A percentile compares a stretch with the other conserved stretches of the same genome.
These are phyloP conservation scores for Verticillium longisporum DNA, from an alignment of 2,329 filamentous ascomycete genomes.

Conservation along the genomic window DNA sequence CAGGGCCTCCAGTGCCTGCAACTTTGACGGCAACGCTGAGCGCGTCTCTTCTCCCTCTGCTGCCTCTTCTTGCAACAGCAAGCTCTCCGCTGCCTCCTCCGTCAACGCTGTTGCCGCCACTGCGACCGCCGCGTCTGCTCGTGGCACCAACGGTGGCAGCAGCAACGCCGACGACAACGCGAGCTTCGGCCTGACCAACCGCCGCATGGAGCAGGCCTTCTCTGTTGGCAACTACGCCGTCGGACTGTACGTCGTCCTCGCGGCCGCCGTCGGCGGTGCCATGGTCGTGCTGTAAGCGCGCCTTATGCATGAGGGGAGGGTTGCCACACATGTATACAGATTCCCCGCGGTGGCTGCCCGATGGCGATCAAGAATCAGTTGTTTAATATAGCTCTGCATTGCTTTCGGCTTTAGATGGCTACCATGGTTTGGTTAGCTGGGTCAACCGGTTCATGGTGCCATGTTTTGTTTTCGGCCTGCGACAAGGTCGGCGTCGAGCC, in stretches of 20 bases:
- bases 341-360: neutral
- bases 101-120: slow-evolving; percentile 40
- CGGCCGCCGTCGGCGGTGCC: slow-evolving; percentile 42
- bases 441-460: neutral
- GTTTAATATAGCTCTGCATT: neutral
- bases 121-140: slow-evolving; percentile 31
- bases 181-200: slow-evolving; percentile 29
- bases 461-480: neutral
- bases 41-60: slow-evolving; percentile 40
- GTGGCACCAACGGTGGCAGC: slow-evolving; percentile 15
- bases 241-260: slow-evolving; percentile 44
- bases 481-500: neutral
- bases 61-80: slow-evolving; percentile 46
- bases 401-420: neutral
- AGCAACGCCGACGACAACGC: slow-evolving; percentile 13
- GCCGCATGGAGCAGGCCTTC: slow-evolving; percentile 31
- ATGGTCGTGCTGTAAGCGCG: slow-evolving; percentile 45
- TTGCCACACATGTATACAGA: neutral
- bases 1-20: slow-evolving; percentile 52
- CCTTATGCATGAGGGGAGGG: neutral
- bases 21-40: slow-evolving; percentile 62
- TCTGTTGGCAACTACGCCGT: slow-evolving; percentile 40
- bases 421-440: neutral
- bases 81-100: slow-evolving; percentile 58
- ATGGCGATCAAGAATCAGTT: neutral